Conservation (phyloP, 768 basidiomycete species). For the Boletus subparvulus region DNA sequence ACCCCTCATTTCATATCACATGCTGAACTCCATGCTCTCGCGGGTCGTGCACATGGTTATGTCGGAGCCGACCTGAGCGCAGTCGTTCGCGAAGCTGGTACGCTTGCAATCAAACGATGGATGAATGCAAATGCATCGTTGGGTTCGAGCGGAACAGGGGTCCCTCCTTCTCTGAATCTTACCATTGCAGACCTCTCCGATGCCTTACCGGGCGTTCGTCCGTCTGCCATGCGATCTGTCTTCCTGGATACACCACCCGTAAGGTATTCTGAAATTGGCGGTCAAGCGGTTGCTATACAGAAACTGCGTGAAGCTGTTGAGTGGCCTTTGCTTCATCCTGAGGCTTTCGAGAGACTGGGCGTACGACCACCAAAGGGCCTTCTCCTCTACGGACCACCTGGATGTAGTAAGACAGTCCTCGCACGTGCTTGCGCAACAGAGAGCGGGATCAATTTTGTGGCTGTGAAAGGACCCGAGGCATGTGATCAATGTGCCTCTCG, state of each 20-base stretch:
- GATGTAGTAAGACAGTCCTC: slow-evolving; percentile 95
- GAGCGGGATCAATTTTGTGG: slow-evolving; percentile 93
- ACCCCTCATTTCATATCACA: slow-evolving; percentile 72
- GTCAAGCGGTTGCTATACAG: slow-evolving; percentile 77
- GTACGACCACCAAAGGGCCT: slow-evolving; percentile 88
- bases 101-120: slow-evolving; percentile 86
- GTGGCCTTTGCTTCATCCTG: slow-evolving; percentile 89
- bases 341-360: slow-evolving; percentile 83
- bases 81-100: slow-evolving; percentile 90
- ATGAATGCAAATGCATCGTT: slow-evolving; percentile 33
- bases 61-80: slow-evolving; percentile 96
- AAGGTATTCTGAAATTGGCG: slow-evolving; percentile 86
- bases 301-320: slow-evolving; percentile 90
- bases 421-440: slow-evolving; percentile 92
- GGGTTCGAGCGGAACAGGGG: slow-evolving; percentile 4
- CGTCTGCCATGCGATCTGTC: slow-evolving; percentile 92
- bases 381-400: slow-evolving; percentile 91
- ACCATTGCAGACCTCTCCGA: slow-evolving; percentile 61
- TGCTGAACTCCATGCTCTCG: slow-evolving; percentile 61
- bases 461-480: slow-evolving; percentile 97
- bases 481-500: slow-evolving; percentile 17
- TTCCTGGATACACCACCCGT: slow-evolving; percentile 85
- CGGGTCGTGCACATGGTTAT: slow-evolving; percentile 87
- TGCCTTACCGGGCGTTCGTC: slow-evolving; percentile 77
- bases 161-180: slow-evolving; percentile 39